Conservation (phyloP, 2,329 filamentous ascomycete genomes). For the Botryotinia calthae region DNA sequence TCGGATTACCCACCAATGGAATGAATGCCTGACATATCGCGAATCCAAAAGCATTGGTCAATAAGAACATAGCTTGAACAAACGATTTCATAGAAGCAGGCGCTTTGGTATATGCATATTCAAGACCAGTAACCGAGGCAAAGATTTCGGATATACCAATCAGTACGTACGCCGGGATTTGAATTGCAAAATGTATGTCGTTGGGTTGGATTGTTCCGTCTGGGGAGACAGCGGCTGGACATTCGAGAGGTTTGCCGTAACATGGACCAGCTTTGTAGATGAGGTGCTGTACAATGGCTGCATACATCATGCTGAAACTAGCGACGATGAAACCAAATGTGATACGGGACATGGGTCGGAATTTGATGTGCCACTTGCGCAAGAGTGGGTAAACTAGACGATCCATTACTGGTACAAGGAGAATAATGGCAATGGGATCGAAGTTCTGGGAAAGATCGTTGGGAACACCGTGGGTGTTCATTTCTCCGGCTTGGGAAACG, state of each 20-base stretch:
- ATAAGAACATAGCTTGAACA: constrained; percentile 65
- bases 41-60: constrained; percentile 59
- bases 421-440: constrained; percentile 57
- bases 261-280: constrained; percentile 61
- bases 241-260: constrained; percentile 44
- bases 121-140: constrained; percentile 60
- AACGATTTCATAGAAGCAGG: constrained; percentile 77
- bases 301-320: constrained; percentile 16
- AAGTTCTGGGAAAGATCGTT: constrained; percentile 62
- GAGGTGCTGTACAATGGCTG: constrained; percentile 40
- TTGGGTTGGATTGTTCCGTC: constrained; percentile 28
- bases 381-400: constrained; percentile 58
- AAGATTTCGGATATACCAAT: constrained; percentile 58
- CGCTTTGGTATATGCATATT: constrained; percentile 76
- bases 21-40: constrained; percentile 48
- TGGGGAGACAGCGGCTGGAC: constrained; percentile 8
- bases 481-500: constrained; percentile 53
- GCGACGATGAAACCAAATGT: constrained; percentile 58
- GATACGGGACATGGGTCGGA: constrained; percentile 57
- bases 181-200: constrained; percentile 41
- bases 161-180: constrained; percentile 48
- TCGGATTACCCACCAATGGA: constrained; percentile 45
- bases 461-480: constrained; percentile 52
- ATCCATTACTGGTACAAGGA: constrained; percentile 53
- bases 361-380: constrained; percentile 51